Evolutionary conservation across 495 filamentous ascomycete genomes (phyloP).

Genomic region (Lichenothelia convexa): DNA sequence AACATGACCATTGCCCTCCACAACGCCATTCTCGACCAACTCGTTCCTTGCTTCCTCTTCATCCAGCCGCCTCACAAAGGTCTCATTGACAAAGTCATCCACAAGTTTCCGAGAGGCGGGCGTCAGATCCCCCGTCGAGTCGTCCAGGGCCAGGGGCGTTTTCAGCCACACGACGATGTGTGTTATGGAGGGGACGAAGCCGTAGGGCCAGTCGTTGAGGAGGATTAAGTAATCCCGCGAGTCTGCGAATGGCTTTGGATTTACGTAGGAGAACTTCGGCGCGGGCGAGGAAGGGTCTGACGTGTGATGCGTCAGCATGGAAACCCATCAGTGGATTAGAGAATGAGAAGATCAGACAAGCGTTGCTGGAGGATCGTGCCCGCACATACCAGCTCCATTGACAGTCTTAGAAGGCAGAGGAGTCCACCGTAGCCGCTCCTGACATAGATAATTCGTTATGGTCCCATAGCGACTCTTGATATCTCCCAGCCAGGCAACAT

Average conservation of each 20-base stretch:
- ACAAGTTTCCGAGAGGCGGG: slow-evolving; percentile 42
- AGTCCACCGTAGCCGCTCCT: slow-evolving; percentile 55
- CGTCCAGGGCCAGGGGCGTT: slow-evolving; percentile 35
- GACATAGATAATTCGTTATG: slow-evolving; percentile 58
- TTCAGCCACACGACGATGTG: slow-evolving; percentile 55
- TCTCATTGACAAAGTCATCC: slow-evolving; percentile 44
- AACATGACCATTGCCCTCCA: slow-evolving; percentile 6
- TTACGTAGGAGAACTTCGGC: slow-evolving; percentile 32
- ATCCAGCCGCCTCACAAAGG: slow-evolving; percentile 44
- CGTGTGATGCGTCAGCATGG: no score
- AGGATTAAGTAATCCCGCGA: slow-evolving; percentile 57
- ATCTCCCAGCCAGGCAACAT: slow-evolving; percentile 57
- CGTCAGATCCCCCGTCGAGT: slow-evolving; percentile 48
- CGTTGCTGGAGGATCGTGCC: no score
- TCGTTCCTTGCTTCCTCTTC: slow-evolving; percentile 3
- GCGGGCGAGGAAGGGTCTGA: slow-evolving; percentile 1
- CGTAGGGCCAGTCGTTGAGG: slow-evolving; percentile 88
- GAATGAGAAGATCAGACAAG: no score
- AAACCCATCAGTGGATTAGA: no score
- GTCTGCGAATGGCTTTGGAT: slow-evolving; percentile 46
- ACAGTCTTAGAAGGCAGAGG: slow-evolving; percentile 17
- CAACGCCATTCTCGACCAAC: slow-evolving; percentile 1
- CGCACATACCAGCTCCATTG: no score
- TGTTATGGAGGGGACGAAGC: slow-evolving; percentile 45
- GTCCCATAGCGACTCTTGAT: slow-evolving; percentile 56